Base-by-base conservation (phyloP, 108 stramenopile genomes). In the Seminavis robusta region DNA sequence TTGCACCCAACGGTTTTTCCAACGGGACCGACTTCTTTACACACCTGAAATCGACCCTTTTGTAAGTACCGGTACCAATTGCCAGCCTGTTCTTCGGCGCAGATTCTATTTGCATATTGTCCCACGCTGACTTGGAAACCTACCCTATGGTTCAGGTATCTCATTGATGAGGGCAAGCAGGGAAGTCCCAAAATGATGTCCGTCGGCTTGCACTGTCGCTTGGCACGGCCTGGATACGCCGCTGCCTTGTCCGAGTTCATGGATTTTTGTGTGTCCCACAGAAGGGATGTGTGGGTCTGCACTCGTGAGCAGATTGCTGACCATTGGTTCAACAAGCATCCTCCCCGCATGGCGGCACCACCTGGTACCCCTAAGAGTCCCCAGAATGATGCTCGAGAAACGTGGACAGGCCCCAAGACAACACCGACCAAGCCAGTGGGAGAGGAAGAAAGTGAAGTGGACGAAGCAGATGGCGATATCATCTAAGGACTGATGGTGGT, bases 181-280 rank as follows among this genome's bases (percentile, higher is more conserved):
- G 96, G 96, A 32, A 45, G 68, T n/a, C 88, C 87, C 20, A 92
- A 88, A 60, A 95, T 95, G 94, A 94, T 95, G 92, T 76, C 78
- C 24, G 88, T 97, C 3, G 96, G 96, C 2, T 69, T 95, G 59
- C 96, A 95, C 50, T 94, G 94, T 59, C 81, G 94, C 23, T 51
- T 95, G 52, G 88, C 94, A 16, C 71, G 88, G 9, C 94, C 96
- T 19, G 96, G 84, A 1, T 74, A 94, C n/a, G 79, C 84, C 20
- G 81, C 90, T 8, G 96, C 86, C 7, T 46, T 97, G 24, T 80
- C 82, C 50, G 84, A 90, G 25, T 97, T 97, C 60, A 48, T 95
- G 25, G 96, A 97, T 33, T 94, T 81, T 74, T 89, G 80, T 33
- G 86, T 86, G 47, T 77, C 76, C 30, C 79, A 80, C 34, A 90